A percentile compares a stretch with the other conserved stretches of the same genome.
Evolutionary conservation across 768 basidiomycete species (phyloP).

Genomic region (Rhodocollybia butyracea): DNA sequence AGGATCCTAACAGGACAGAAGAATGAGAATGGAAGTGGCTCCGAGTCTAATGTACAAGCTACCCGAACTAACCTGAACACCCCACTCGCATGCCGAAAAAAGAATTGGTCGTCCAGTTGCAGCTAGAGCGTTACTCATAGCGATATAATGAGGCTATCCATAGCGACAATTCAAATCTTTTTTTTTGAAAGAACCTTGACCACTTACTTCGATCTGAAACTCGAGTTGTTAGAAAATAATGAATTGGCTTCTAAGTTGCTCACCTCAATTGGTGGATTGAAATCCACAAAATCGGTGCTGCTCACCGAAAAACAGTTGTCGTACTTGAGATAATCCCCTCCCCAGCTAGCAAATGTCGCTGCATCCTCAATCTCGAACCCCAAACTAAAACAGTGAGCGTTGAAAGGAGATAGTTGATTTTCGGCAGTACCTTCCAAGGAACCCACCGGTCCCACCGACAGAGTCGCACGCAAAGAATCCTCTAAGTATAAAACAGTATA

Average conservation of each 20-base stretch:
- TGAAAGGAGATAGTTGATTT: too few relatives aligned
- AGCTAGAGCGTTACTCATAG: slow-evolving; percentile 45
- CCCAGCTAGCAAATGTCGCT: slow-evolving; percentile 45
- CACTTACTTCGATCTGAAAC: slow-evolving; percentile 31
- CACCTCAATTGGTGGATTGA: slow-evolving; percentile 39
- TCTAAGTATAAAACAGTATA: slow-evolving; percentile 17
- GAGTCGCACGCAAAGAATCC: slow-evolving; percentile 44
- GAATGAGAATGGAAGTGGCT: neutral
- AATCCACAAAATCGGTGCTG: slow-evolving; percentile 43
- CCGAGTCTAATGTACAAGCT: neutral
- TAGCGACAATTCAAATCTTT: neutral
- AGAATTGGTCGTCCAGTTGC: slow-evolving; percentile 44
- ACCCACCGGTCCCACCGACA: slow-evolving; percentile 41
- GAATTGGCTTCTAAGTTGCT: slow-evolving; percentile 8
- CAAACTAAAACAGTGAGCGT: too few relatives aligned
- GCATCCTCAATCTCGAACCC: slow-evolving; percentile 47
- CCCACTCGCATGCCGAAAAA: slow-evolving; percentile 51
- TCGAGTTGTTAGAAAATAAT: neutral
- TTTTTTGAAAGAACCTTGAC: neutral
- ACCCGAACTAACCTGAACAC: slow-evolving; percentile 30
- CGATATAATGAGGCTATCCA: slow-evolving; percentile 35
- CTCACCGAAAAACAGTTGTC: slow-evolving; percentile 50
- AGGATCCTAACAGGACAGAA: slow-evolving; percentile 28
- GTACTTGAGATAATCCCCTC: slow-evolving; percentile 46
- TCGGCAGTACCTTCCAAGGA: too few relatives aligned